Evolutionary conservation across 441 rosid genomes (phyloP).

Genomic region (Gossypium davidsonii): DNA sequence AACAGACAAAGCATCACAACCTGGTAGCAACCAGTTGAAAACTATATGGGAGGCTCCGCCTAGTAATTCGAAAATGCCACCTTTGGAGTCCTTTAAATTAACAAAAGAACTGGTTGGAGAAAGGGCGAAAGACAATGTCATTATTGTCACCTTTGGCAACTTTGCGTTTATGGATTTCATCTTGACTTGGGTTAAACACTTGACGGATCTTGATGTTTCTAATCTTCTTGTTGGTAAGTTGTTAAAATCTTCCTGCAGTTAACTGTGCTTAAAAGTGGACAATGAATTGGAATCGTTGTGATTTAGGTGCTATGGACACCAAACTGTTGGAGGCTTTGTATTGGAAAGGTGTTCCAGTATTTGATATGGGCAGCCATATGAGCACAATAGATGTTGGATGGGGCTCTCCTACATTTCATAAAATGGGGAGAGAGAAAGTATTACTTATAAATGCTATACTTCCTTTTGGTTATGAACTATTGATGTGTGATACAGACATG

Average conservation of each 20-base stretch:
- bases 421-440: constrained; percentile 98
- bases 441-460: constrained; percentile 74
- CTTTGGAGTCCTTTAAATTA: constrained; percentile 59
- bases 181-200: constrained; percentile 91
- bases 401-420: constrained; percentile 95
- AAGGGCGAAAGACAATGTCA: constrained; percentile 68
- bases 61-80: constrained; percentile 63
- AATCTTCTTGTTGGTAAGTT: constrained; percentile 87
- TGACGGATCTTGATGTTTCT: constrained; percentile 76
- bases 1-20: constrained; percentile 19
- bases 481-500: constrained; percentile 99
- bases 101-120: constrained; percentile 65
- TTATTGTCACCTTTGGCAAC: constrained; percentile 93
- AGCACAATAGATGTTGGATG: constrained; percentile 96
- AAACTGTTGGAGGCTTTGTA: constrained; percentile 84
- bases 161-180: constrained; percentile 97
- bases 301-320: constrained; percentile 93
- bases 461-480: constrained; percentile 77
- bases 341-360: constrained; percentile 95
- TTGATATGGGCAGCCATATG: constrained; percentile 98
- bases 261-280: background rate
- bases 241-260: background rate
- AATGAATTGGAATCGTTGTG: background rate
- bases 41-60: constrained; percentile 80
- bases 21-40: constrained; percentile 23